Base-by-base conservation (phyloP, 2,329 filamentous ascomycete species). In the Huntiella savannae region DNA sequence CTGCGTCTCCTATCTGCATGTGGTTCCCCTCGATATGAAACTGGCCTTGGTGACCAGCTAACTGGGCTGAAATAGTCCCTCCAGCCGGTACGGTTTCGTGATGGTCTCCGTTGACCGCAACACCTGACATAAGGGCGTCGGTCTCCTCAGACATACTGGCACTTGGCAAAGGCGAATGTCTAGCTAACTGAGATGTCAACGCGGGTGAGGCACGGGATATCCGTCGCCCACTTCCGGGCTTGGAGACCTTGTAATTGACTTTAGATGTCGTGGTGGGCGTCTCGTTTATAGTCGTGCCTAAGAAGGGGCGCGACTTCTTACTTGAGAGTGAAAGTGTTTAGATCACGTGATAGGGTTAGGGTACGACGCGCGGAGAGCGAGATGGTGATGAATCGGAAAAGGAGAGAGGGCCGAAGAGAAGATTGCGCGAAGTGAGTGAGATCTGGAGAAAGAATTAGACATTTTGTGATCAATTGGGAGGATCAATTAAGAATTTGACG, bases 1-100 rank as follows among this genome's bases (percentile, higher is more conserved):
- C 45, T 22, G 40, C 45, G 11, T 46, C 49, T 42, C 34, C 34
- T 46, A 36, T 43, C 41, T 6, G 46, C 22, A 39, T 51, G 52
- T 28, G 22, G 4, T 13, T 33, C 40, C 13, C 40, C 13, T n/a
- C 40, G n/a, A 33, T 16, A 28, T 38, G 35, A 33, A 45, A 39
- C 22, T 37, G 32, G 15, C 32, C 33, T n/a, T 37, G 34, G 12
- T 40, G 37, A 5, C 33, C 33, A 6, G 28, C 36, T 3, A 52
- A 39, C 16, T 47, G 47, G 33, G 52, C 45, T 8, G 40, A 36
- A 34, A 39, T 41, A 19, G 46, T 4, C 10, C 43, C 43, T 12
- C 43, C 34, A 4, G 28, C n/a, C 10, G 22, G 10, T 10, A 36
- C 40, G 17, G 45, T 22, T 5, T 28, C 22, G 11, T 34, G 22